Evolutionary conservation across 164 flowering plant genomes (phyloP).

Genomic region (Santalum album): DNA sequence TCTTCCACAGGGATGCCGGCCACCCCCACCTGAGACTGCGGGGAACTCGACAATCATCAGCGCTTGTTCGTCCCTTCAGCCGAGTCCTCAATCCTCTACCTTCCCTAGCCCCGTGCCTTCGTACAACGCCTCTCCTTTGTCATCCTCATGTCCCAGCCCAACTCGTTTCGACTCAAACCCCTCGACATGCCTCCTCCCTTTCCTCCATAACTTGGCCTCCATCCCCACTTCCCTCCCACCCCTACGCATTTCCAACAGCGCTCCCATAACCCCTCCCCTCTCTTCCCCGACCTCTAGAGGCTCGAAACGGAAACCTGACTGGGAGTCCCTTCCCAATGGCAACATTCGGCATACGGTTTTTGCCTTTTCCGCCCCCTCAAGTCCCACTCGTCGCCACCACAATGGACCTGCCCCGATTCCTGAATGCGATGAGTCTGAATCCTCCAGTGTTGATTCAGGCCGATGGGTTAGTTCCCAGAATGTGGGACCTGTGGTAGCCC

Average conservation of each 20-base stretch:
- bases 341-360: conserved; percentile 32
- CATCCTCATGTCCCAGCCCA: conserved; percentile 80
- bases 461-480: conserved; percentile 61
- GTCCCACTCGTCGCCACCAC: conserved; percentile 48
- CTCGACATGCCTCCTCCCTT: conserved; percentile 60
- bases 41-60: conserved; percentile 22
- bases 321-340: conserved; percentile 52
- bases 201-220: conserved; percentile 53
- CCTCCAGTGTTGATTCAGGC: conserved; percentile 54
- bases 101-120: conserved; percentile 76
- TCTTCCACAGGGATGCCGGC: conserved; percentile 31
- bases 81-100: conserved; percentile 52
- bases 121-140: conserved; percentile 74
- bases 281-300: conserved; percentile 61
- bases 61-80: conserved; percentile 37
- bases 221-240: conserved; percentile 66
- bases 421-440: conserved; percentile 64
- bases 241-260: conserved; percentile 85
- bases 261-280: conserved; percentile 90
- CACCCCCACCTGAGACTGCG: conserved; percentile 15
- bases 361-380: conserved; percentile 78
- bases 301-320: conserved; percentile 48
- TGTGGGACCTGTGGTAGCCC: conserved; percentile 40
- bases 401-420: conserved; percentile 45
- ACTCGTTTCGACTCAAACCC: conserved; percentile 51